phyloP scores from a whole-genome alignment of 169 alveolate species.

The Amoebophrya sp. region DNA sequence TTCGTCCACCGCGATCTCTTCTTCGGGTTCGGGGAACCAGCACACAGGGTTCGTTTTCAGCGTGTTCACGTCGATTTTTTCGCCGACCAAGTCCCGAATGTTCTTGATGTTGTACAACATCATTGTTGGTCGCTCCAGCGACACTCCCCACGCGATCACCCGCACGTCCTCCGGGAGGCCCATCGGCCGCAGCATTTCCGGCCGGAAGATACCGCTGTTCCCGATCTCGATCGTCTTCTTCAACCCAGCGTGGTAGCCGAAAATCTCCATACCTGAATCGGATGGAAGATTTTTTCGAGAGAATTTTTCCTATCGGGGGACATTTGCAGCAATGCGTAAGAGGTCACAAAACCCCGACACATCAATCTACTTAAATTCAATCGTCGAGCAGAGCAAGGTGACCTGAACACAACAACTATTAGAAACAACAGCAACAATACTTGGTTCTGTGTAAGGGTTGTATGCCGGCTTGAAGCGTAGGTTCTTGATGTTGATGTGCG shows the following conservation, averaged over 20 bases:
- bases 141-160: slow-evolving; percentile 99
- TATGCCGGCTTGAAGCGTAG: slow-evolving; percentile 96
- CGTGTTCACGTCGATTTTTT: neutral
- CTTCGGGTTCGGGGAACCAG: neutral
- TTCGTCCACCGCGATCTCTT: too few relatives aligned
- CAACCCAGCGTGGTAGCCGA: slow-evolving; percentile 89
- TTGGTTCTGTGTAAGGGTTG: slow-evolving; percentile 99
- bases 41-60: neutral
- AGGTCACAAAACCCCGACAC: too few relatives aligned
- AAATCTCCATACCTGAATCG: slow-evolving; percentile 84
- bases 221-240: slow-evolving; percentile 91
- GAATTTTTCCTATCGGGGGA: too few relatives aligned
- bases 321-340: too few relatives aligned
- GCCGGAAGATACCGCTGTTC: slow-evolving; percentile 98
- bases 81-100: neutral
- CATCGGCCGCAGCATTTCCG: slow-evolving; percentile 97
- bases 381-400: too few relatives aligned
- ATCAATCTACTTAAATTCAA: too few relatives aligned
- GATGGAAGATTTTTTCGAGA: too few relatives aligned
- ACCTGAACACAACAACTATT: too few relatives aligned
- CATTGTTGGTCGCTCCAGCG: slow-evolving; percentile 88
- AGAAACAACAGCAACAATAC: too few relatives aligned
- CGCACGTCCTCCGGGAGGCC: slow-evolving; percentile 93
- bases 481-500: slow-evolving; percentile 38
- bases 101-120: neutral